Conservation (phyloP, 805 yeast species). For the Tetrapisispora iriomotensis region DNA sequence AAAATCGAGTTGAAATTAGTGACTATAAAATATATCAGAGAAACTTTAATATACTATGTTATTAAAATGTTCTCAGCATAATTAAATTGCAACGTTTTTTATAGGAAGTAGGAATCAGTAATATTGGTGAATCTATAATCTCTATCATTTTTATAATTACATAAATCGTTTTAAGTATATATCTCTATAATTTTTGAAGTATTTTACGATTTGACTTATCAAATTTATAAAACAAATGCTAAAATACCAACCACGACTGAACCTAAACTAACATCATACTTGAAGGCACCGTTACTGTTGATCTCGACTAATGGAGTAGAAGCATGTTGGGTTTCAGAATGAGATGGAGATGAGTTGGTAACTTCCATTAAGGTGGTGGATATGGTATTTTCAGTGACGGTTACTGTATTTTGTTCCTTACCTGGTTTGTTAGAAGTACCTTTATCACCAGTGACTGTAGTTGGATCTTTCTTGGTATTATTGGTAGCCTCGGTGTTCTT, state of each 20-base stretch:
- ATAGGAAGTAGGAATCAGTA: too few species aligned
- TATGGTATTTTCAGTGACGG: constrained; percentile 23
- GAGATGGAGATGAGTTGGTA: neutral
- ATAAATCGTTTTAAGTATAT: neutral
- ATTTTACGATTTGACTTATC: neutral
- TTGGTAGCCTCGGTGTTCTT: constrained; percentile 9
- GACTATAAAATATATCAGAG: too few species aligned
- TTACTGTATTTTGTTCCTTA: too few species aligned
- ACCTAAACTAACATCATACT: constrained; percentile 4
- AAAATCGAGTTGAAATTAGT: too few species aligned
- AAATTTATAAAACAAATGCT: neutral
- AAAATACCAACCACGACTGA: constrained; percentile 5
- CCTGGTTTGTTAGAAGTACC: too few species aligned
- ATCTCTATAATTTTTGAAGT: neutral
- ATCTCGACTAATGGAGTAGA: neutral
- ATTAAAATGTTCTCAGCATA: too few species aligned
- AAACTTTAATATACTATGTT: too few species aligned
- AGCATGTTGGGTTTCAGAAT: constrained; percentile 1
- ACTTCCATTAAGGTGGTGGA: constrained; percentile 24
- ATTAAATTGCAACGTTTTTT: too few species aligned
- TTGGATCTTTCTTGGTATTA: too few species aligned
- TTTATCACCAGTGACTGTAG: too few species aligned
- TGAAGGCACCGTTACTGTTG: constrained; percentile 7
- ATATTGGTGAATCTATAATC: too few species aligned
- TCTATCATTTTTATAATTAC: too few species aligned